These are phyloP conservation scores for Aplosporella prunicola DNA, from an alignment of 2,329 filamentous ascomycete species.

Conservation along the genomic window DNA sequence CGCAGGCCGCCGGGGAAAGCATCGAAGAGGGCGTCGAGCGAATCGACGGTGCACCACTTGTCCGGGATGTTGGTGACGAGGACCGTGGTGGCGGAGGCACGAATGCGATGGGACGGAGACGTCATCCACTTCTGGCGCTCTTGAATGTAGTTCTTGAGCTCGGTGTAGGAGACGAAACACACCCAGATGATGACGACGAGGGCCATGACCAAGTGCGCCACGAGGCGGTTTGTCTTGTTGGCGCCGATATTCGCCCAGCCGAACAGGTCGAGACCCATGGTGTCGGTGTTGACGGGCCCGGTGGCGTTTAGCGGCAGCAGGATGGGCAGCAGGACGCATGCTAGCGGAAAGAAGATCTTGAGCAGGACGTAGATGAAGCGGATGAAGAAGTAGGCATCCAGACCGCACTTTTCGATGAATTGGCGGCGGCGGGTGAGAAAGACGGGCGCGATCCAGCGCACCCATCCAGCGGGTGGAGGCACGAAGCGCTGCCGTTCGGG, in stretches of 20 bases:
- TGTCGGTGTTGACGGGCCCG: constrained; percentile 54
- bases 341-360: constrained; percentile 83
- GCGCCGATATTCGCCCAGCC: constrained; percentile 76
- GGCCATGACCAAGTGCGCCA: constrained; percentile 75
- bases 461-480: constrained; percentile 53
- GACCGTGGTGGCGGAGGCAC: constrained; percentile 90
- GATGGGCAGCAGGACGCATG: constrained; percentile 69
- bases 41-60: constrained; percentile 82
- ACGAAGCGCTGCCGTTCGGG: constrained; percentile 74
- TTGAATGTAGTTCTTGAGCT: constrained; percentile 80
- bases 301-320: constrained; percentile 76
- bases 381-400: constrained; percentile 96
- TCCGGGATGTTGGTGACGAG: constrained; percentile 81
- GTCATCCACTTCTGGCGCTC: constrained; percentile 91
- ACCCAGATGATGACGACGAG: constrained; percentile 72
- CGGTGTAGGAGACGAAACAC: constrained; percentile 77
- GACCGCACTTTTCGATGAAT: constrained; percentile 43
- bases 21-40: constrained; percentile 76
- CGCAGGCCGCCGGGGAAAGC: constrained; percentile 91
- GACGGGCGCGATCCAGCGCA: constrained; percentile 42
- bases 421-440: constrained; percentile 4
- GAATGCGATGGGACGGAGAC: constrained; percentile 84
- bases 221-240: constrained; percentile 59
- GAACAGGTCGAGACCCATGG: constrained; percentile 57
- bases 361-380: constrained; percentile 80